Percentiles rank a stretch among this genome's conserved stretches.
These are phyloP conservation scores for Tetraselmis chui DNA, from an alignment of 139 green algal genomes.

Conservation along the genomic window DNA sequence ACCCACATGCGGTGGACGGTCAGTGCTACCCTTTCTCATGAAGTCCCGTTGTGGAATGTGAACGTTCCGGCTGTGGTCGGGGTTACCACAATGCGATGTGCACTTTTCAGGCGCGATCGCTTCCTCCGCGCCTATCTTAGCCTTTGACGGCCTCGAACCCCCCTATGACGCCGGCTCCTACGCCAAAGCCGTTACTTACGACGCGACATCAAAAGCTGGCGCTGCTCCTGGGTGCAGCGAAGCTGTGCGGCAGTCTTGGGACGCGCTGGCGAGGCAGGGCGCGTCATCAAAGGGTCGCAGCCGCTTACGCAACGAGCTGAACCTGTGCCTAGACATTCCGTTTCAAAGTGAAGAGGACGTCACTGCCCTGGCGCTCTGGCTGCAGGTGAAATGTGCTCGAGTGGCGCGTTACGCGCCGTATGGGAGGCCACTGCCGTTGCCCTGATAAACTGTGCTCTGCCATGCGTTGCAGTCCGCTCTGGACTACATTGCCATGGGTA, in stretches of 20 bases:
- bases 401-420: too few species aligned
- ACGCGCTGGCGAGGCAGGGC: not conserved
- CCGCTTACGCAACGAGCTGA: slow-evolving; percentile 16
- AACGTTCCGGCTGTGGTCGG: too few species aligned
- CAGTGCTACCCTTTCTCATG: too few species aligned
- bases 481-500: slow-evolving; percentile 25
- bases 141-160: not conserved
- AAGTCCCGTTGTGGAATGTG: too few species aligned
- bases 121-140: not conserved
- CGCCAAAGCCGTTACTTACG: not conserved
- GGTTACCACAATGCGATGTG: too few species aligned
- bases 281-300: slow-evolving; percentile 11
- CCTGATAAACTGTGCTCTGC: too few species aligned
- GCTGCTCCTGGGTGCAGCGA: not conserved
- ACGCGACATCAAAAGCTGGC: not conserved
- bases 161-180: not conserved
- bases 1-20: slow-evolving; percentile 44
- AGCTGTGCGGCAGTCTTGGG: not conserved
- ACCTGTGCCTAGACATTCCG: slow-evolving; percentile 20
- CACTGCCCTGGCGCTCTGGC: slow-evolving; percentile 30
- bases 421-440: too few species aligned
- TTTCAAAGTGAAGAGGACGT: slow-evolving; percentile 26
- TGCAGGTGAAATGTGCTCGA: too few species aligned
- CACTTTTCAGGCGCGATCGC: not conserved
- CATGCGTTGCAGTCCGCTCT: not conserved